A percentile compares a stretch with the other conserved stretches of the same genome.
These are phyloP conservation scores for Hawksworthiomyces lignivorus DNA, from an alignment of 2,329 filamentous ascomycete genomes.

Conservation along the genomic window DNA sequence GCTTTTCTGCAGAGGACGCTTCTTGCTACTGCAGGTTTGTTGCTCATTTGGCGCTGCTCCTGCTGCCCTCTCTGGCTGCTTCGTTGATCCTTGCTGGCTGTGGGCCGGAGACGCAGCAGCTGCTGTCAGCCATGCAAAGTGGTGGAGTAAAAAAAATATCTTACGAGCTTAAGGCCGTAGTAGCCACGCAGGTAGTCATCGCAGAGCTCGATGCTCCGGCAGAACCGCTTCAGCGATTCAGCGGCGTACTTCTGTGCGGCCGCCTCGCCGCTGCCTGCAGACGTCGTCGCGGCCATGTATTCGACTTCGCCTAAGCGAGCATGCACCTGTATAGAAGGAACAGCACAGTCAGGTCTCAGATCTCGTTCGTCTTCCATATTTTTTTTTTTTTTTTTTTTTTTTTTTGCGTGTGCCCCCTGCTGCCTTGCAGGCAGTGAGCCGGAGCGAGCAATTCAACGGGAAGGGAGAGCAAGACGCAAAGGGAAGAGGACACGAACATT, in stretches of 20 bases:
- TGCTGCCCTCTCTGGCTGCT: too few relatives aligned
- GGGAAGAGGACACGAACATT: conserved; percentile 59
- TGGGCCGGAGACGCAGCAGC: background rate
- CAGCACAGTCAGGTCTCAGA: background rate
- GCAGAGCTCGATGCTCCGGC: conserved; percentile 85
- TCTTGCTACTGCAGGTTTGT: too few relatives aligned
- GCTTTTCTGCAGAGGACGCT: too few relatives aligned
- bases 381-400: too few relatives aligned
- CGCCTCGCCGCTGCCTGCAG: conserved; percentile 26
- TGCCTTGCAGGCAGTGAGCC: background rate
- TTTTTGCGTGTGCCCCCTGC: too few relatives aligned
- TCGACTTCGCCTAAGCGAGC: conserved; percentile 78
- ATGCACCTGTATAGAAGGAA: conserved; percentile 56
- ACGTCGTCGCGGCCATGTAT: conserved; percentile 56
- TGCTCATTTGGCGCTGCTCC: too few relatives aligned
- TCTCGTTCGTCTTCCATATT: too few relatives aligned
- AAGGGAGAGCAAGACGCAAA: background rate
- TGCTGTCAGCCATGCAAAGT: conserved; percentile 3
- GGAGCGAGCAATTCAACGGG: background rate
- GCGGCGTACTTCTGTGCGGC: conserved; percentile 48
- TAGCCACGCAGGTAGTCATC: conserved; percentile 87
- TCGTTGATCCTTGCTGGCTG: too few relatives aligned
- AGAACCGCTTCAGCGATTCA: conserved; percentile 77
- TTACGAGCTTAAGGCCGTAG: conserved; percentile 79
- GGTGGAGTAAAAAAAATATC: conserved; percentile 17